phyloP scores from a whole-genome alignment of 306 rosid genomes.

The Cucurbita pepo region DNA sequence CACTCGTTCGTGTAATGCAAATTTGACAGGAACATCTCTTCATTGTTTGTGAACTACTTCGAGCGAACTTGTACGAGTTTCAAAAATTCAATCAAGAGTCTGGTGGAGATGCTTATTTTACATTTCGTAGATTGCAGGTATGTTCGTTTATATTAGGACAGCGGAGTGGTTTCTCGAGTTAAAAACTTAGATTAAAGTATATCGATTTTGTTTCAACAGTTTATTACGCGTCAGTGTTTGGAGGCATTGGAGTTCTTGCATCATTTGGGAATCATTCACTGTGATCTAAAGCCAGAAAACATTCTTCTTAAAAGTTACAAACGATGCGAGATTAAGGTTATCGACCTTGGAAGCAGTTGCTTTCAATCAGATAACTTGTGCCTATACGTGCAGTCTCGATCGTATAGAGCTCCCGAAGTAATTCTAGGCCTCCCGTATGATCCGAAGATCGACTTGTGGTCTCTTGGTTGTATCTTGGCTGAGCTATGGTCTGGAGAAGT shows the following conservation, averaged over 20 bases:
- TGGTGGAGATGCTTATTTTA: conserved; percentile 73
- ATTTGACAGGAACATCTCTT: conserved; percentile 76
- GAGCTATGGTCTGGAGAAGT: conserved; percentile 96
- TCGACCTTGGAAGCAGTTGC: conserved; percentile 98
- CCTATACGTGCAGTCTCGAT: conserved; percentile 89
- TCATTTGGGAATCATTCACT: conserved; percentile 74
- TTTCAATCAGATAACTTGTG: conserved; percentile 71
- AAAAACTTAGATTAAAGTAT: neutral
- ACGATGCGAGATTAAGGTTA: conserved; percentile 80
- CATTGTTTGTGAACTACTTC: conserved; percentile 84
- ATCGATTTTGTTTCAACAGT: conserved; percentile 25
- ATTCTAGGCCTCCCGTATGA: conserved; percentile 88
- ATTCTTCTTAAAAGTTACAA: conserved; percentile 74
- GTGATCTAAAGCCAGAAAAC: conserved; percentile 95
- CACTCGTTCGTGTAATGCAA: neutral
- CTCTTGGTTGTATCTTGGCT: conserved; percentile 92
- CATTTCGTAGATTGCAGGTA: conserved; percentile 79
- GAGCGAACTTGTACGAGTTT: conserved; percentile 86
- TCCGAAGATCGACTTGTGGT: conserved; percentile 90
- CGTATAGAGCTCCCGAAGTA: conserved; percentile 98
- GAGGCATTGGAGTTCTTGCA: conserved; percentile 92
- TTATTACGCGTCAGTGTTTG: conserved; percentile 73
- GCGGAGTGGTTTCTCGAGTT: neutral
- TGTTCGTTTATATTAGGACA: conserved; percentile 7
- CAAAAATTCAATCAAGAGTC: conserved; percentile 92